Evolutionary conservation across 139 green algal species (phyloP).

Genomic region (Pleodorina starrii): DNA sequence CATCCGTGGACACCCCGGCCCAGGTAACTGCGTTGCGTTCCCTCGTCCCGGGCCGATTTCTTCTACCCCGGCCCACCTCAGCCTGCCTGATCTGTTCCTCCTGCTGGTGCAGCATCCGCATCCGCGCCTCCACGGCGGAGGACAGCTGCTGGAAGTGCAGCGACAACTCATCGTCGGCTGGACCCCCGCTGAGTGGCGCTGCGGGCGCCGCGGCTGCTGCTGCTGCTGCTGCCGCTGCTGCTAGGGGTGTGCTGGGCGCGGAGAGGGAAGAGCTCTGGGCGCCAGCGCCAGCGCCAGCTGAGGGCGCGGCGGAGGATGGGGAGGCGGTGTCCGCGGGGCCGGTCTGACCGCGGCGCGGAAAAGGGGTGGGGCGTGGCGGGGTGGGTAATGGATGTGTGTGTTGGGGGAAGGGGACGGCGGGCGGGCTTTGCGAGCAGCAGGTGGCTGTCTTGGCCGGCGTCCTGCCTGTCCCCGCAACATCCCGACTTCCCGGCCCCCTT

Average conservation of each 20-base stretch:
- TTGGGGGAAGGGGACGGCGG: too few species aligned
- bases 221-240: background rate
- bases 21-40: too few species aligned
- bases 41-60: too few species aligned
- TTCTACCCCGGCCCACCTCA: background rate
- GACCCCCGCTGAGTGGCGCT: background rate
- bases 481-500: too few species aligned
- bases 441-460: too few species aligned
- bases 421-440: too few species aligned
- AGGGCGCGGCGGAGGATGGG: background rate
- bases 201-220: background rate
- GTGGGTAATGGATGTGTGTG: too few species aligned
- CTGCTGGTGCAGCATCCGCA: background rate
- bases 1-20: too few species aligned
- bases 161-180: background rate
- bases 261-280: background rate
- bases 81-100: conserved; percentile 4
- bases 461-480: too few species aligned
- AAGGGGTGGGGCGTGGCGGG: too few species aligned
- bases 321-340: background rate
- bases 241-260: background rate
- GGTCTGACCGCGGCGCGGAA: too few species aligned
- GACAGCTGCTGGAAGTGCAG: conserved; percentile 7
- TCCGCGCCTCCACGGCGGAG: background rate
- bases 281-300: too few species aligned